Base-by-base conservation (phyloP, 768 basidiomycete species). In the Pleurotus tuoliensis region DNA sequence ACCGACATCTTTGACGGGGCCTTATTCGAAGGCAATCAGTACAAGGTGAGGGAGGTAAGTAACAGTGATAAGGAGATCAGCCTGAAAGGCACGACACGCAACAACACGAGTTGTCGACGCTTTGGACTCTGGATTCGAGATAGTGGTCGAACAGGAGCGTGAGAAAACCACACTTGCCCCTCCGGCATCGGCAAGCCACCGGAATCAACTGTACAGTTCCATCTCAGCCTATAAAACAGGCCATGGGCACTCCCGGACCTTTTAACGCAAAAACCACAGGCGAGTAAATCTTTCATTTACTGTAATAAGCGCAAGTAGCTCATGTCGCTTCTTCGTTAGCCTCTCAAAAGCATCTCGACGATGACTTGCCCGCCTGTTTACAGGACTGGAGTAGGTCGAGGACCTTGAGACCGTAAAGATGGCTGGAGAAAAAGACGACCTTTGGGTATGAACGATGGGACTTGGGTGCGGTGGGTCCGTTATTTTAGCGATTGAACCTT, bases 281-380 rank as follows among this genome's bases (percentile, higher is more conserved):
- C 86, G 63, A 61, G 82, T 72, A 51, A 27, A 18, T 49, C 2
- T 2, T 24, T 41, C 18, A n/a, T 8, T n/a, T 22, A 9, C 43
- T 25, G 43, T 41, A 8, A 24, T 5, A 37, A 9, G 12, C 38
- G 22, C 47, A 38, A 47, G 66, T 73, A 53, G 68, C 59, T 18
- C 24, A 1, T 12, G 30, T 52, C 37, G 38, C 53, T 51, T 11
- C 12, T 18, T 25, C 20, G 8, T 39, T 60, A 90, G 88, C 82
- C 81, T 67, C 74, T 75, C 67, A 82, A 90, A 92, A 92, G 90
- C 90, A 92, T 92, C 90, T 91, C 86, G 81, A 84, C 79, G 87
- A 92, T 65, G 89, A 83, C 73, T 75, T 73, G 84, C 80, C 82
- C 87, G 81, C 89, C 69, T 47, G 61, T 51, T 56, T 57, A 48